Evolutionary conservation across 495 filamentous ascomycete species (phyloP).

Genomic region (Penicillium herquei): DNA sequence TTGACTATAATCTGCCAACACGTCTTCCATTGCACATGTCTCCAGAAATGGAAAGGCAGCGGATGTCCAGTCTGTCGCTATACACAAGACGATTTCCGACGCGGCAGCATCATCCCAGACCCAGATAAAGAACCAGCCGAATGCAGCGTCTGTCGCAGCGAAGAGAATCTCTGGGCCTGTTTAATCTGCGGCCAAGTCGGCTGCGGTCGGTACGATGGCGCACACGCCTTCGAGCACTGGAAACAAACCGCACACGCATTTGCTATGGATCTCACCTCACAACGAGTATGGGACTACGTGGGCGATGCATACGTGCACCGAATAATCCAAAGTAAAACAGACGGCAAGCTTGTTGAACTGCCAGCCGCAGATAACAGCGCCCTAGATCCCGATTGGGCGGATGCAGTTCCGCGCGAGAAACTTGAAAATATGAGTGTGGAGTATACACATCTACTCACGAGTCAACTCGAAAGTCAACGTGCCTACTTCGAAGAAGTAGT

Average conservation of each 20-base stretch:
- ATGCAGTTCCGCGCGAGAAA: slow-evolving; percentile 85
- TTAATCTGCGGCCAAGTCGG: slow-evolving; percentile 92
- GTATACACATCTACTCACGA: slow-evolving; percentile 89
- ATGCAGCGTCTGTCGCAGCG: slow-evolving; percentile 73
- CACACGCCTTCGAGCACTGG: slow-evolving; percentile 93
- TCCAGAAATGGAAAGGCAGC: slow-evolving; percentile 92
- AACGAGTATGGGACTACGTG: slow-evolving; percentile 97
- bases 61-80: slow-evolving; percentile 95
- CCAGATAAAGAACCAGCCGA: slow-evolving; percentile 44
- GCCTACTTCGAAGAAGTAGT: slow-evolving; percentile 94
- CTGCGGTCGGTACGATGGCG: slow-evolving; percentile 90
- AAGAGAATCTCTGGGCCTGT: slow-evolving; percentile 87
- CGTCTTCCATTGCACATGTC: slow-evolving; percentile 95
- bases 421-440: slow-evolving; percentile 89
- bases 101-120: slow-evolving; percentile 24
- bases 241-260: slow-evolving; percentile 86
- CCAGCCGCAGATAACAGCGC: slow-evolving; percentile 52
- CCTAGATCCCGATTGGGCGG: slow-evolving; percentile 49
- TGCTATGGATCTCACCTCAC: slow-evolving; percentile 85
- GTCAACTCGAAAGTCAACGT: slow-evolving; percentile 87
- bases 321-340: slow-evolving; percentile 85
- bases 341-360: slow-evolving; percentile 83
- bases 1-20: slow-evolving; percentile 97
- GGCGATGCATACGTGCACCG: slow-evolving; percentile 95
- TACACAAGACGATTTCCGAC: slow-evolving; percentile 59